Evolutionary conservation across 2,329 filamentous ascomycete species (phyloP), one percentile per base, ranked within the genome.

Genomic region (Arthroderma sp.): DNA sequence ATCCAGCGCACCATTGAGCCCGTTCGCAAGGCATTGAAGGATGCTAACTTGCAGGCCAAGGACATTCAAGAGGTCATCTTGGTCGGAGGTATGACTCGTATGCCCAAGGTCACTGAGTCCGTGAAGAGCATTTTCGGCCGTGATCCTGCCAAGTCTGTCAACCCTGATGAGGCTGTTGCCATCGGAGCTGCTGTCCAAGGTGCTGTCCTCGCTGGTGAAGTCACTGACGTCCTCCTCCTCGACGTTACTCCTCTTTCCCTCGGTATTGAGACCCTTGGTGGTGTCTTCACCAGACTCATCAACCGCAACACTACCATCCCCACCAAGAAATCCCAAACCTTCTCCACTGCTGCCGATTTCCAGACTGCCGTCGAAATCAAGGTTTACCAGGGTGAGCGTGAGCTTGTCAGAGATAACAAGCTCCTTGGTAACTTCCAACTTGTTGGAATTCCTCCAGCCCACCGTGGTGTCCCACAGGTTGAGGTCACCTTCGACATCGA

Each of bases 401-500:
- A 95, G 75, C 86, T 95, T 52, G 88, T 95, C 67, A 83, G 82
- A 64, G 89, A 96, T 74, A 96, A 96, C 83, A 96, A 96, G 78
- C 74, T 96, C 49, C 80, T 96, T 48, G 89, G 89, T 51, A 96
- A 96, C 83, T 96, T 96, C 85, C 88, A 96, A 78, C 83, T 96
- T 56, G 87, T 94, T 59, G 89, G 89, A 54, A 95, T 96, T 50
- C 89, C 89, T 47, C 89, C 89, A 57, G 89, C 89, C 46, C 88
- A 93, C 75, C 87, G 88, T 66, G 88, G 88, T 74, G 86, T 95
- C 50, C 89, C 89, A 53, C 89, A 96, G 68, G 77, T 96, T 47
- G 89, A 96, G 76, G 89, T 96, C 58, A 95, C 89, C 61, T 96
- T 96, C 70, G 89, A 96, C 69, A 95, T 96, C 66, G 89, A 96